phyloP scores from a whole-genome alignment of 306 rosid species.

The Dryas alaskensis region DNA sequence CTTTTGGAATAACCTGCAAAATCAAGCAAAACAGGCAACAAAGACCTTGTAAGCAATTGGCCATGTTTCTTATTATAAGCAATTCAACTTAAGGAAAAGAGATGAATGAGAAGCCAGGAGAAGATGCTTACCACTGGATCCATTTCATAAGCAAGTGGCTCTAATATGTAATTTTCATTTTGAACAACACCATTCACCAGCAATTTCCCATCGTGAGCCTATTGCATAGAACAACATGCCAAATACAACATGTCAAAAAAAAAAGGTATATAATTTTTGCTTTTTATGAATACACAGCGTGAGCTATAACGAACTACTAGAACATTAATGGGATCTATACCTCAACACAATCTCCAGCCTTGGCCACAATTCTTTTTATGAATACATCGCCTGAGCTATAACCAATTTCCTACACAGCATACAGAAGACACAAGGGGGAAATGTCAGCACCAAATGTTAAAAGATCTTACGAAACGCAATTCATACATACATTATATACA shows the following conservation, averaged over 20 bases:
- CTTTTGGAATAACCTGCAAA: conserved; percentile 88
- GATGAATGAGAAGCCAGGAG: background rate
- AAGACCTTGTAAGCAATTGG: conserved; percentile 1
- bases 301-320: background rate
- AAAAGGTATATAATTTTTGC: background rate
- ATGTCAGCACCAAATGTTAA: conserved; percentile 11
- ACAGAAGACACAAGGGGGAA: conserved; percentile 14
- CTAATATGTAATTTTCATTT: conserved; percentile 66
- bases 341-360: conserved; percentile 85
- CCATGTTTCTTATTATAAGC: background rate
- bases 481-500: background rate
- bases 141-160: conserved; percentile 83
- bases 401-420: conserved; percentile 55
- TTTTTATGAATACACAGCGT: background rate
- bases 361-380: conserved; percentile 87
- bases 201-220: conserved; percentile 81
- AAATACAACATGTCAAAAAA: conserved; percentile 15
- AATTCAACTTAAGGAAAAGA: background rate
- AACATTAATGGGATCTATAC: conserved; percentile 34
- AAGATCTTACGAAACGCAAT: conserved; percentile 9
- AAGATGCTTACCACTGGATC: conserved; percentile 51
- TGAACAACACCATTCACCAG: conserved; percentile 68
- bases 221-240: conserved; percentile 7
- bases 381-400: conserved; percentile 65
- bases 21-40: conserved; percentile 3